Evolutionary conservation across 2,329 filamentous ascomycete genomes (phyloP), one percentile per base, ranked within the genome.

Genomic region (Elsinoe necatrix): DNA sequence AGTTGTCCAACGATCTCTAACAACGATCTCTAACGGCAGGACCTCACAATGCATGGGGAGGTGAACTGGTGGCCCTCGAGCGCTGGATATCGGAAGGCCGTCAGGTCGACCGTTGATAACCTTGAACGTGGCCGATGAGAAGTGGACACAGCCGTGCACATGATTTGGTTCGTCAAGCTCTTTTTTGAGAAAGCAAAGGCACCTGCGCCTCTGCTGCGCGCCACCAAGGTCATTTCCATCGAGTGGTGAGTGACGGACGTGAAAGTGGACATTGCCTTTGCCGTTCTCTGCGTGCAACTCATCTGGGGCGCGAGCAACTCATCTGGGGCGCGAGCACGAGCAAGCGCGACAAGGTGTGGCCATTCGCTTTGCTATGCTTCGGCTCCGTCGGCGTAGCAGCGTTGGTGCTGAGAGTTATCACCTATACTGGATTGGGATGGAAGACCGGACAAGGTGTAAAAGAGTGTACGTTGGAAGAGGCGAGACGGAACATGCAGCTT

Each of bases 251-350:
- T 52, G 8, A 12, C n/a, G 5, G 39, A 52, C 20, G 39, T 34
- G 29, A 16, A n/a, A 1, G 48, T 39, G 1, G 48, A 52, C 48
- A 25, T 52, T 25, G 34, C 39, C 48, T 52, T 37, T 31, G 48
- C 48, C 31, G n/a, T 39, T n/a, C 34, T 52, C 16, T 52, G 48
- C 34, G 48, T 52, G 25, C 29, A 35, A n/a, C 48, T 52, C 20
- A 52, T 52, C 48, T 52, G 48, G 48, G 29, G 48, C 16, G 48
- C 48, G 3, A 37, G 27, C 48, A 52, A n/a, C 48, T 52, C 20
- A 52, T 52, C 48, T 52, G 48, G 48, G 29, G 48, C 16, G 48
- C 48, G 3, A 37, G 27, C 48, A 52, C 39, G 48, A 25, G 25
- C 34, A 23, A 37, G 18, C 48, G 48, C 29, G 39, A 35, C 29